These are phyloP conservation scores for Neofusicoccum sp. DNA, from an alignment of 2,329 filamentous ascomycete genomes.

Conservation along the genomic window DNA sequence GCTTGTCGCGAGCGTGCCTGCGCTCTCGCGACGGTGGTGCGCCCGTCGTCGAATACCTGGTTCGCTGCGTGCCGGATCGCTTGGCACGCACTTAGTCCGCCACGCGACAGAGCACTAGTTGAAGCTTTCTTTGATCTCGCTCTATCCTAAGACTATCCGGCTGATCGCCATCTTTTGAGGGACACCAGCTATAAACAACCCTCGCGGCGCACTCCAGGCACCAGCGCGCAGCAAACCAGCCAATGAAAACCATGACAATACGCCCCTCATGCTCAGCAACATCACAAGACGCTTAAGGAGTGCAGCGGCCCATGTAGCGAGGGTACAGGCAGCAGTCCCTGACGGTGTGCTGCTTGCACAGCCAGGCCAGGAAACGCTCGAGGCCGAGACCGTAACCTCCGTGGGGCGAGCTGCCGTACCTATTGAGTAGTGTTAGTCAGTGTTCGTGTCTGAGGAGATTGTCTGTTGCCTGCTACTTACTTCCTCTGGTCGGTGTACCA, in stretches of 20 bases:
- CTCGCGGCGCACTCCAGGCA: neutral
- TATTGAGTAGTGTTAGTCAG: constrained; percentile 36
- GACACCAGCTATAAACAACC: neutral
- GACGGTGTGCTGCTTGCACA: constrained; percentile 68
- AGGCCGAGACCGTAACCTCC: constrained; percentile 92
- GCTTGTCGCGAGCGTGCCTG: neutral
- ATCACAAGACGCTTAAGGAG: constrained; percentile 56
- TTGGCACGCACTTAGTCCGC: constrained; percentile 1
- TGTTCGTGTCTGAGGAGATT: neutral
- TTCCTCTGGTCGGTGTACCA: constrained; percentile 99
- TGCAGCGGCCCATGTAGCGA: constrained; percentile 79
- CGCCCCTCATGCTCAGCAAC: neutral
- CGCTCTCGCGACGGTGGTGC: neutral
- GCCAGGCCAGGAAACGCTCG: constrained; percentile 75
- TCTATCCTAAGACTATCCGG: constrained; percentile 8
- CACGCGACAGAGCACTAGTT: constrained; percentile 10
- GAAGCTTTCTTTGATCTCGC: constrained; percentile 19
- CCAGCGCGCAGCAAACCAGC: neutral
- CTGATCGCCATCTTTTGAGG: neutral
- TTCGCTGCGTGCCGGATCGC: neutral
- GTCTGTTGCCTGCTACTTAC: constrained; percentile 55
- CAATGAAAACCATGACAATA: neutral
- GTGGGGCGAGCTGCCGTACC: constrained; percentile 89
- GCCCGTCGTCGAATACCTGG: neutral
- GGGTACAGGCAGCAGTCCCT: constrained; percentile 75